Evolutionary conservation across 2,329 filamentous ascomycete genomes (phyloP), one percentile per base, ranked within the genome.

Genomic region (Cercospora sp.): DNA sequence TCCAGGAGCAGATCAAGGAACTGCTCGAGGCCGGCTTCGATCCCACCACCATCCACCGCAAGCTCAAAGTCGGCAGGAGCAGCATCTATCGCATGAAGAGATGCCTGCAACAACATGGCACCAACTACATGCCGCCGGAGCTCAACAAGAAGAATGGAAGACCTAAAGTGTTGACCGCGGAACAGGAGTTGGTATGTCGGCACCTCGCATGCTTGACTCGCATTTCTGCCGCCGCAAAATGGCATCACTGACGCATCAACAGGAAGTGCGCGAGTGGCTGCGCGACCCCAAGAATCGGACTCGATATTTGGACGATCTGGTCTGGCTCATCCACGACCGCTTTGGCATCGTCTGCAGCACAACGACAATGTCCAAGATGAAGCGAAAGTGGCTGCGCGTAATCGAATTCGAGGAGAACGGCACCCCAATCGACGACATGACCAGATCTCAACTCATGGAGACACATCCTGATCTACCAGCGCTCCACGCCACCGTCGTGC

Each of bases 21-120:
- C 70, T 78, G 48, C 74, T 78, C 33, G 75, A 78, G 65, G 75
- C 76, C 1, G 75, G 75, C 48, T 76, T 77, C 65, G 75, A 78
- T 64, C 75, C 74, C 30, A 78, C 76, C 30, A 77, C 75, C 20
- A 78, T 78, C 42, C 76, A 78, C 57, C 69, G 75, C 9, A 71
- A 72, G 20, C 71, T 78, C 57, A 77, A 78, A 59, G 76, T 77
- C 30, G 75, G 76, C 33, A 60, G 75, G 18, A 76, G 73, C 67
- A 73, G 69, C 30, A 76, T 78, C 63, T 77, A 78, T 72, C 76
- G 76, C 71, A 78, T 78, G 76, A 77, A 77, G 66, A 71, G 76
- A 69, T 74, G 75, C 63, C 68, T 78, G 13, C 71, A 76, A 57
- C 72, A 75, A 55, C 75, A 78, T 72, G 76, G 76, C 36, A 76